Conservation (phyloP, 441 rosid species). For the Metrosideros polymorpha region DNA sequence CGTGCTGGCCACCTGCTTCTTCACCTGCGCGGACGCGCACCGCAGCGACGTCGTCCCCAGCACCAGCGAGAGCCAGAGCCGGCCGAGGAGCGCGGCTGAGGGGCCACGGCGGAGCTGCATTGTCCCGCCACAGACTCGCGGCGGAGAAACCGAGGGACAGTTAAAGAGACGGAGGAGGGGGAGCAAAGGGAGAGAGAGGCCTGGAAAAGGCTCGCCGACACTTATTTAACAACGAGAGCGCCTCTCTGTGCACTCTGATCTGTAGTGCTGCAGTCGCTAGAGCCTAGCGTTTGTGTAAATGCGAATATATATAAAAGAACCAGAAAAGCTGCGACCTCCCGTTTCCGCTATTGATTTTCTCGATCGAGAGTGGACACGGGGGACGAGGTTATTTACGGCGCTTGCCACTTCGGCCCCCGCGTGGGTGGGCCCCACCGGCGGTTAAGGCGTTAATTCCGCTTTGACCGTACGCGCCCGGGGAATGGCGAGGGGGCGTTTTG, state of each 20-base stretch:
- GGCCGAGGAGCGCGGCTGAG: conserved; percentile 4
- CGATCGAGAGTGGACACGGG: conserved; percentile 3
- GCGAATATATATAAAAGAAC: conserved; percentile 2
- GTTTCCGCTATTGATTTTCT: not conserved
- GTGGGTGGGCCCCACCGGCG: conserved; percentile 40
- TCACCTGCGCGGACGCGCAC: conserved; percentile 14
- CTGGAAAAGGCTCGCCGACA: conserved; percentile 20
- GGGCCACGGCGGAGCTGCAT: conserved; percentile 22
- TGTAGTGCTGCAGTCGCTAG: not conserved
- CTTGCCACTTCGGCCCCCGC: conserved; percentile 15
- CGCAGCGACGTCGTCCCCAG: not conserved
- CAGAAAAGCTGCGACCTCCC: not conserved
- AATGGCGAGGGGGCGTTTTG: conserved; percentile 13
- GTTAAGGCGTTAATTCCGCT: conserved; percentile 65
- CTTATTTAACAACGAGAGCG: not conserved
- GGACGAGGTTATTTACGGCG: conserved; percentile 22
- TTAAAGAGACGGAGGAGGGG: not conserved
- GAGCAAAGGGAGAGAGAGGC: not conserved
- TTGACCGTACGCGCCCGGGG: conserved; percentile 2
- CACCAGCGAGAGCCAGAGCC: conserved; percentile 3
- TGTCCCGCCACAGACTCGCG: not conserved
- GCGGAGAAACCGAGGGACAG: not conserved
- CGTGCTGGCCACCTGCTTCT: conserved; percentile 14
- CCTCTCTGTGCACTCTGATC: not conserved
- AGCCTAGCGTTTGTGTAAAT: conserved; percentile 6